Base-by-base conservation (phyloP, 2,329 filamentous ascomycete species). In the Talaromyces albobiverticillius region DNA sequence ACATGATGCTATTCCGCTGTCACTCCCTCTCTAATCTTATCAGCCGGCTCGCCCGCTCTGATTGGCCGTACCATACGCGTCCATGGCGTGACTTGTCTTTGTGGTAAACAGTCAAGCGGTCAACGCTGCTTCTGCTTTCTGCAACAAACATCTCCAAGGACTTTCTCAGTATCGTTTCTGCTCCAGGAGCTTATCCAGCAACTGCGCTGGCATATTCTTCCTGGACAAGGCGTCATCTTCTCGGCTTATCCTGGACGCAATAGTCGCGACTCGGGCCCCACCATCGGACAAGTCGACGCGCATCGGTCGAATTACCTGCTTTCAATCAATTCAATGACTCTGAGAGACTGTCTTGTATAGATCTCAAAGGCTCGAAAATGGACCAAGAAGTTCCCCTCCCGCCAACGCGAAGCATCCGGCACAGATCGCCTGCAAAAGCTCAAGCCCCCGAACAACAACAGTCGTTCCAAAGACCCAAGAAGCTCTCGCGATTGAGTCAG, bases 321-420 rank as follows among this genome's bases (percentile, higher is more conserved):
- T 34, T 13, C 9, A 16, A 26, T 23, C 13, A 22, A 4, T 4
- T 45, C 40, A 45, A 42, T 54, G 7, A 43, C 40, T 52, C n/a
- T n/a, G n/a, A n/a, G n/a, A n/a, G n/a, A n/a, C n/a, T n/a, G n/a
- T n/a, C n/a, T n/a, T n/a, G n/a, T n/a, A n/a, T n/a, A n/a, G n/a
- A n/a, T n/a, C n/a, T n/a, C n/a, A n/a, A n/a, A n/a, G n/a, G n/a
- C n/a, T n/a, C n/a, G n/a, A n/a, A n/a, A n/a, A 74, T 73, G 71
- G 70, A 73, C 49, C 64, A 60, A 60, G 71, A 74, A 57, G 51
- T 72, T 22, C 71, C 71, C 25, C 69, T 72, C 31, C 71, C 70
- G 23, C 70, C 71, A 16, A 67, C 67, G 7, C 70, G 66, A 51
- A 67, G 64, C 38, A 63, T 71, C 49, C 67, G 66, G 26, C 64